Base-by-base conservation (phyloP, 768 basidiomycete genomes). In the Cantharellus anzutake region DNA sequence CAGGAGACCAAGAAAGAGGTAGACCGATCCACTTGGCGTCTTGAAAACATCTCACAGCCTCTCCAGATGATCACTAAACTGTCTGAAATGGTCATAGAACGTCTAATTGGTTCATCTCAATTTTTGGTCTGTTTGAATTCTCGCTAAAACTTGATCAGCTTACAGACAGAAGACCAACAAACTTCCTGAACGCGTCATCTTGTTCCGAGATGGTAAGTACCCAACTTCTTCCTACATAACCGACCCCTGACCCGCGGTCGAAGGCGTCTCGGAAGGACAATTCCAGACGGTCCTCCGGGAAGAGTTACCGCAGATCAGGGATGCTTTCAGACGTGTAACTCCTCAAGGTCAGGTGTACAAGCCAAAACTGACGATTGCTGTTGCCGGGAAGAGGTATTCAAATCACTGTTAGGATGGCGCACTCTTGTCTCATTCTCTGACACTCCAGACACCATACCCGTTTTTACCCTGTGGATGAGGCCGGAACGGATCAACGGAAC, bases 1-100 rank as follows among this genome's bases (percentile, higher is more conserved):
- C 88, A 91, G 65, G 69, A 77, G 66, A 72, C 77, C 3, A 82
- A 76, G 73, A 83, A 87, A 71, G 88, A 90, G 78, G 86, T 81
- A 61, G 53, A 70, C 29, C 5, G 20, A 41, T 4, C 41, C 5
- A 4, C 16, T 42, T 16, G 34, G 60, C 40, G 51, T 5, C 38
- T 11, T 48, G 11, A 29, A 29, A 48, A 48, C 11, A 29, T 48
- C 11, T 11, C 44, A 48, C 29, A 11, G 11, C 29, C 29, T 29
- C 44, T 48, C 29, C 60, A 74, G 67, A 88, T 88, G 80, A 75
- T 90, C 0, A 75, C 76, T 16, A 78, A 82, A 5, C 73, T 90
- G 39, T 62, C 67, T 2, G 71, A 71, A 3, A 88, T 89, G 85
- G 72, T 89, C 64, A 69, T 81, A 2, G 87, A 90, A 60, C 77